Conservation (phyloP, 805 yeast genomes). For the Saturnispora dispora region DNA sequence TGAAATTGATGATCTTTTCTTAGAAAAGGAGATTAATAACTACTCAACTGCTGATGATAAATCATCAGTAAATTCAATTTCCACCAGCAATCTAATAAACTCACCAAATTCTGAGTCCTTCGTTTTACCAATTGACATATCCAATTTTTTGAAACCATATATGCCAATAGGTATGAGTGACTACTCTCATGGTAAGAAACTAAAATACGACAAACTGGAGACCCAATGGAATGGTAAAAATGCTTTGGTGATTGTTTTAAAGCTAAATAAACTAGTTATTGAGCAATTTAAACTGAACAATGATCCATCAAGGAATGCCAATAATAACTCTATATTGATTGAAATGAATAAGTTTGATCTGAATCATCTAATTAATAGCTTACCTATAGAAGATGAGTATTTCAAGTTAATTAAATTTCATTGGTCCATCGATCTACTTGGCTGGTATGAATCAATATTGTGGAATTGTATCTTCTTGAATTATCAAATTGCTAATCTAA, state of each 20-base stretch:
- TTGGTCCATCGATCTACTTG: slow-evolving; percentile 58
- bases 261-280: slow-evolving; percentile 2
- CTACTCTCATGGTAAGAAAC: slow-evolving; percentile 45
- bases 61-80: not conserved
- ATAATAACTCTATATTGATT: slow-evolving; percentile 24
- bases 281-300: slow-evolving; percentile 2
- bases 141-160: slow-evolving; percentile 34
- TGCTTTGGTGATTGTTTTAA: slow-evolving; percentile 20
- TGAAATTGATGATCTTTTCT: slow-evolving; percentile 11
- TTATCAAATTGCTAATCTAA: slow-evolving; percentile 27
- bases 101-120: not conserved
- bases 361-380: slow-evolving; percentile 8
- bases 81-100: not conserved
- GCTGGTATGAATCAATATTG: slow-evolving; percentile 65
- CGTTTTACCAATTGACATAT: slow-evolving; percentile 22
- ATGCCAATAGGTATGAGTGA: slow-evolving; percentile 55
- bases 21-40: slow-evolving; percentile 5
- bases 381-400: slow-evolving; percentile 29
- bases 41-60: slow-evolving; percentile 4
- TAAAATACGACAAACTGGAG: slow-evolving; percentile 39
- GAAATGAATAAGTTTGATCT: slow-evolving; percentile 33
- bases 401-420: slow-evolving; percentile 42
- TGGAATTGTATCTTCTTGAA: slow-evolving; percentile 48
- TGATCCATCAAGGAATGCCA: slow-evolving; percentile 18
- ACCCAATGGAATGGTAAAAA: slow-evolving; percentile 51